Base-by-base conservation (phyloP, 352 stramenopile species). In the Blastocystis sp. region DNA sequence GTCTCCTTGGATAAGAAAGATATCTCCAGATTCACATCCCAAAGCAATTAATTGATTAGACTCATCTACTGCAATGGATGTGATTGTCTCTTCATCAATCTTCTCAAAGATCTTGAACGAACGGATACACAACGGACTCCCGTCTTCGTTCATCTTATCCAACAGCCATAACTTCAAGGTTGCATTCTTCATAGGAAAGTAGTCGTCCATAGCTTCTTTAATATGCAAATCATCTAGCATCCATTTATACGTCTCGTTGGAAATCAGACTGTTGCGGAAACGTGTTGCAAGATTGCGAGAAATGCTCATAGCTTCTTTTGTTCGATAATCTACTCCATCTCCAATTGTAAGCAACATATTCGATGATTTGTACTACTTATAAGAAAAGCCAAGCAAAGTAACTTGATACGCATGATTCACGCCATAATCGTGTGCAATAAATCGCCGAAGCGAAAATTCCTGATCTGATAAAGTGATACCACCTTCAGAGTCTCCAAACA, bases 361-460 rank as follows among this genome's bases (percentile, higher is more conserved):
- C 0, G 71, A 66, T 24, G 49, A 66, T 52, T 27, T 83, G 35
- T 66, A 83, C 71, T 83, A 83, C 39, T 29, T 27, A n/a, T 66
- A 5, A 46, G 32, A 54, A 27, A 16, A 6, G 2, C 27, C 12
- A 4, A 12, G 14, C 24, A 35, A 43, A n/a, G 32, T 32, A 35
- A 83, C 71, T 83, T 83, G 71, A 42, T 83, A 83, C 14, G 52
- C 71, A 51, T 67, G 65, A 61, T 65, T 63, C 42, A 83, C 71
- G 24, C 71, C 37, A 27, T 21, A 27, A 9, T 83, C 71, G 27
- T 83, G 52, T n/a, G 71, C 71, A 51, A 83, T 46, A 27, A 83
- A 83, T n/a, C 71, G 43, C 14, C 52, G 71, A 21, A 83, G 71
- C 39, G 71, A 65, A 42, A 65, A 83, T 1, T 83, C 71, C 54